Conservation (phyloP, 2,329 filamentous ascomycete species). For the Myriosclerotinia curreyana region DNA sequence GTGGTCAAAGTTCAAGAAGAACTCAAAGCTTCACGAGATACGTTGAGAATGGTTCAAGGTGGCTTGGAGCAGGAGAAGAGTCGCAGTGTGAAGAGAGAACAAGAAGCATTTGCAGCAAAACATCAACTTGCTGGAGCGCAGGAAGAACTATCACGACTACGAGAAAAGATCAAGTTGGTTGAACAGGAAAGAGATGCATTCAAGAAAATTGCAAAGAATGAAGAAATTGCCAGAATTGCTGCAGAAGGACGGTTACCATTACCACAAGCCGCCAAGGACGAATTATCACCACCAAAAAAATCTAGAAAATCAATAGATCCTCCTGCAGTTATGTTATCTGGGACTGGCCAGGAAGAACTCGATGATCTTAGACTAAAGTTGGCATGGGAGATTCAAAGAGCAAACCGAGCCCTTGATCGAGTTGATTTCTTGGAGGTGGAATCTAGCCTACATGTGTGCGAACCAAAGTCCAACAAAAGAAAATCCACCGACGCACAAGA, state of each 20-base stretch:
- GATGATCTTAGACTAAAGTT: conserved; percentile 47
- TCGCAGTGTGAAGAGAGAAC: conserved; percentile 58
- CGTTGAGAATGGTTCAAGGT: conserved; percentile 54
- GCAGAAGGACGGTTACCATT: conserved; percentile 68
- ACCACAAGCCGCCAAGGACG: conserved; percentile 48
- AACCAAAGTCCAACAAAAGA: conserved; percentile 45
- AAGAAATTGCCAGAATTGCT: conserved; percentile 69
- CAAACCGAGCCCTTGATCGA: conserved; percentile 67
- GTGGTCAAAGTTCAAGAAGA: conserved; percentile 73
- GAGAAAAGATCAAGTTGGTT: conserved; percentile 60
- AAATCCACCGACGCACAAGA: conserved; percentile 11
- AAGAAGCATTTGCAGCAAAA: conserved; percentile 66
- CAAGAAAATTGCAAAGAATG: conserved; percentile 68
- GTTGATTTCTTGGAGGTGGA: conserved; percentile 75
- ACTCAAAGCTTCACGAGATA: conserved; percentile 57
- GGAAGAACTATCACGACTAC: conserved; percentile 63
- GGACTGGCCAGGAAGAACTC: conserved; percentile 47
- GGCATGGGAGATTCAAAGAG: conserved; percentile 51
- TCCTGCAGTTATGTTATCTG: conserved; percentile 53
- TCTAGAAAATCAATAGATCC: conserved; percentile 46
- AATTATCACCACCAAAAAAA: conserved; percentile 61
- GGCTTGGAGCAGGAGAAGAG: conserved; percentile 62
- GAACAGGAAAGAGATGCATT: conserved; percentile 74
- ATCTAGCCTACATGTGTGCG: conserved; percentile 65
- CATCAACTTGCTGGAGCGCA: conserved; percentile 63